Conservation (phyloP, 2,329 filamentous ascomycete species). For the Pestalotiopsis sp. region DNA sequence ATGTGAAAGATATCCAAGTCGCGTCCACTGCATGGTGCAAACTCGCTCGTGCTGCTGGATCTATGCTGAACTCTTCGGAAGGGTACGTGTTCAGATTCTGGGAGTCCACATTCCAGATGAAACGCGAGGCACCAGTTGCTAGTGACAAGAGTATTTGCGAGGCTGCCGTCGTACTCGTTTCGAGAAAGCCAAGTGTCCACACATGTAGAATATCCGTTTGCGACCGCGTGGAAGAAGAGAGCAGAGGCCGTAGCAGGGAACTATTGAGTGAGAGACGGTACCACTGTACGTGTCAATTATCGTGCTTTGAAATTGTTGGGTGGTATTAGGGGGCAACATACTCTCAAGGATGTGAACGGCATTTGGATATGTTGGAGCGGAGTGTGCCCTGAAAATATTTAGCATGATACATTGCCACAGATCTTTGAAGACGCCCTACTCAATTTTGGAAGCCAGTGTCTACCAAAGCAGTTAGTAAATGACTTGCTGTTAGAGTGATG, state of each 20-base stretch:
- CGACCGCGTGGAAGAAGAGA: constrained; percentile 7
- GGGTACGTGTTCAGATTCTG: not conserved
- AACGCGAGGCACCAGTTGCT: not conserved
- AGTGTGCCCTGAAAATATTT: not conserved
- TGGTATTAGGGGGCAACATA: not conserved
- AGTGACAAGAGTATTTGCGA: constrained; percentile 7
- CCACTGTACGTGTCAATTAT: not conserved
- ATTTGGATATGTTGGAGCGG: constrained; percentile 3
- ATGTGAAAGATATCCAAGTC: constrained; percentile 8
- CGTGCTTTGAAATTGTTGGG: not conserved
- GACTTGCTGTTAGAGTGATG: not conserved
- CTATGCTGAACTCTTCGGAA: not conserved
- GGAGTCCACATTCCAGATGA: constrained; percentile 4
- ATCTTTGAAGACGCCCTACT: not conserved
- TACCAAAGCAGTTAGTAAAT: not conserved
- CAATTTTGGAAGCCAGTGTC: constrained; percentile 1
- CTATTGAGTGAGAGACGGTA: constrained; percentile 9
- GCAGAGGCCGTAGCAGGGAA: not conserved
- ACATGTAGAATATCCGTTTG: constrained; percentile 1
- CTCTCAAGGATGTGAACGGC: constrained; percentile 12
- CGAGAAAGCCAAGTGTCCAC: constrained; percentile 5
- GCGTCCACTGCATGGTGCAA: constrained; percentile 9
- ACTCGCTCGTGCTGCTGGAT: not conserved
- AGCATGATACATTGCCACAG: not conserved
- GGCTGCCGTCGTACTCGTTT: constrained; percentile 6